Base-by-base conservation (phyloP, 495 filamentous ascomycete genomes). In the Acidiella bohemica region DNA sequence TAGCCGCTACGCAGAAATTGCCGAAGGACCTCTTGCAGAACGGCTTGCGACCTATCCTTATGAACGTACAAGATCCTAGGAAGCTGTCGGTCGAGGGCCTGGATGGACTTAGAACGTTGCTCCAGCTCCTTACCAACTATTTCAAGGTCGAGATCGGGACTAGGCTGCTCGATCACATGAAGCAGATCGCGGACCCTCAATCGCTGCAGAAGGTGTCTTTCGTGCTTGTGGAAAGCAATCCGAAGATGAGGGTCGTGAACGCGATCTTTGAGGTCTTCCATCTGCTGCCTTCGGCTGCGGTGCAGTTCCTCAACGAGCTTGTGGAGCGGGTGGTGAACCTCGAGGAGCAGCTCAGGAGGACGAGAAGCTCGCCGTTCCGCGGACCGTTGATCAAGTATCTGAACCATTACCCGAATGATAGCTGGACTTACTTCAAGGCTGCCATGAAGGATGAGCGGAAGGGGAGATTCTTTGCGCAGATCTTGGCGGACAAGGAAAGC, bases 61-160 rank as follows among this genome's bases (percentile, higher is more conserved):
- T 92, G 63, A 96, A 90, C 59, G 69, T 99, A 16, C 87, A 93
- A 51, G 90, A 99, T 58, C 84, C 86, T 0, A 84, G 87, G 59
- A 76, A 88, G 36, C 60, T 99, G 30, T 93, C 78, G 35, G 82
- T 87, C 14, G 82, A 84, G 48, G 85, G 85, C 2, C 67, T 99
- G 20, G 86, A 96, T 49, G 92, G 93, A 14, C 68, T 99, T 20
- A 86, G 85, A 39, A 75, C 86, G 20, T 70, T 99, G 4, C 61
- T 99, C 42, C 81, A 84, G 20, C 68, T 99, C 0, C 63, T 99
- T 16, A 99, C 92, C 0, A 96, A 92, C 36, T 96, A 96, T 56
- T 99, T 99, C 66, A 99, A 99, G 61, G 88, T 94, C 2, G 92
- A 95, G 56, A 99, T 99, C 33, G 92, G 92, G 5, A 73, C 84